phyloP scores from a whole-genome alignment of 495 filamentous ascomycete genomes.

The Penicillium cosmopolitanum region DNA sequence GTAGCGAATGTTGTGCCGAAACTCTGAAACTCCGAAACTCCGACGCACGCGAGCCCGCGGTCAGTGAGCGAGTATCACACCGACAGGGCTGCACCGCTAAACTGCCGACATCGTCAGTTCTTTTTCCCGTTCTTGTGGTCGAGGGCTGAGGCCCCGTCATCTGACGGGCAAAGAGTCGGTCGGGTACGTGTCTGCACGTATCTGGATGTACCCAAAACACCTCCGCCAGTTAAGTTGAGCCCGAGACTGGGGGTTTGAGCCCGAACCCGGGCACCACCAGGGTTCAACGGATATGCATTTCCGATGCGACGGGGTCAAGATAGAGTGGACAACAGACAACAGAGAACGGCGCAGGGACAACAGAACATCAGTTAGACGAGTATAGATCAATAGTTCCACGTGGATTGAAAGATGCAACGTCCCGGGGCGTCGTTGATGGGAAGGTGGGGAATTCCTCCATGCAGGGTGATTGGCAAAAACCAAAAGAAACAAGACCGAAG shows the following conservation, averaged over 20 bases:
- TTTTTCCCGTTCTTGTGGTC: neutral
- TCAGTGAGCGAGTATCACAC: neutral
- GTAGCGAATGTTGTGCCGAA: conserved; percentile 16
- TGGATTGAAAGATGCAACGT: conserved; percentile 21
- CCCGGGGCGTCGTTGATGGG: conserved; percentile 5
- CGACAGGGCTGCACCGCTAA: conserved; percentile 5
- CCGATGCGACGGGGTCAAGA: neutral
- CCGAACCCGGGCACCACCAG: neutral
- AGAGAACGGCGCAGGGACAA: neutral
- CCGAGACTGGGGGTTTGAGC: neutral
- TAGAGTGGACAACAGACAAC: neutral
- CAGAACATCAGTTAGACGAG: neutral
- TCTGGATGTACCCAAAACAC: neutral
- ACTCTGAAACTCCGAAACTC: conserved; percentile 14
- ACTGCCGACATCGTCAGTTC: conserved; percentile 18
- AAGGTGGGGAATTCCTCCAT: neutral
- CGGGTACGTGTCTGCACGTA: conserved; percentile 13
- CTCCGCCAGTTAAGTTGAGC: neutral
- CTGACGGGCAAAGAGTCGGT: conserved; percentile 7
- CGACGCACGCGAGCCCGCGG: conserved; percentile 9
- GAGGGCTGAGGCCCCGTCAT: neutral
- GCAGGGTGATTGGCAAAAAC: no score
- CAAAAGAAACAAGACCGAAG: neutral
- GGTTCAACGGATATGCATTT: neutral
- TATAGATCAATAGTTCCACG: conserved; percentile 11